These are phyloP conservation scores for Kickxella alabastrina DNA, from an alignment of 192 early-diverging fungal species.

Conservation along the genomic window DNA sequence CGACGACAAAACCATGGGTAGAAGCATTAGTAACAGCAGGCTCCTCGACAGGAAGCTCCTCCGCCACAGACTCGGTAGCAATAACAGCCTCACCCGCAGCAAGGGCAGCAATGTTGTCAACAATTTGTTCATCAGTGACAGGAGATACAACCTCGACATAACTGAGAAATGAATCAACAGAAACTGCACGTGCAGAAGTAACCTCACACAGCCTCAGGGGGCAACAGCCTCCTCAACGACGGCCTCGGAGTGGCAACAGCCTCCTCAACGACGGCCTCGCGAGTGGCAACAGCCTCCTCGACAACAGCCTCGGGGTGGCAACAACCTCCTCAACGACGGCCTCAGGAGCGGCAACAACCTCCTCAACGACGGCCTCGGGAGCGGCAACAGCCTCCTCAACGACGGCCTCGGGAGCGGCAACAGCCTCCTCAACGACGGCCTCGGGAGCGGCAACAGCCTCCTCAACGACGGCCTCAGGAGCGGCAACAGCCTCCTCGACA, in stretches of 20 bases:
- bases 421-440: not conserved
- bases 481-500: not conserved
- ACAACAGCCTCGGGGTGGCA: not conserved
- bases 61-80: not conserved
- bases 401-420: not conserved
- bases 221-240: not conserved
- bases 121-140: not conserved
- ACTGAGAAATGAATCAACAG: too few relatives aligned
- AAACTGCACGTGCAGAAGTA: too few relatives aligned
- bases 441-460: not conserved
- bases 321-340: too few relatives aligned
- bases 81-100: slow-evolving; percentile 2
- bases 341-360: not conserved
- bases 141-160: too few relatives aligned
- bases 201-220: too few relatives aligned
- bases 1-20: not conserved
- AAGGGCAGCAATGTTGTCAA: not conserved
- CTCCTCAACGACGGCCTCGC: not conserved
- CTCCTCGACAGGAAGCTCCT: not conserved
- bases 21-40: not conserved
- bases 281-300: not conserved
- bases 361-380: slow-evolving; percentile 4
- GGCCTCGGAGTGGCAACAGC: not conserved
- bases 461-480: too few relatives aligned
- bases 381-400: not conserved